These are phyloP conservation scores for Didymella sp. DNA, from an alignment of 2,329 filamentous ascomycete species.

Conservation along the genomic window DNA sequence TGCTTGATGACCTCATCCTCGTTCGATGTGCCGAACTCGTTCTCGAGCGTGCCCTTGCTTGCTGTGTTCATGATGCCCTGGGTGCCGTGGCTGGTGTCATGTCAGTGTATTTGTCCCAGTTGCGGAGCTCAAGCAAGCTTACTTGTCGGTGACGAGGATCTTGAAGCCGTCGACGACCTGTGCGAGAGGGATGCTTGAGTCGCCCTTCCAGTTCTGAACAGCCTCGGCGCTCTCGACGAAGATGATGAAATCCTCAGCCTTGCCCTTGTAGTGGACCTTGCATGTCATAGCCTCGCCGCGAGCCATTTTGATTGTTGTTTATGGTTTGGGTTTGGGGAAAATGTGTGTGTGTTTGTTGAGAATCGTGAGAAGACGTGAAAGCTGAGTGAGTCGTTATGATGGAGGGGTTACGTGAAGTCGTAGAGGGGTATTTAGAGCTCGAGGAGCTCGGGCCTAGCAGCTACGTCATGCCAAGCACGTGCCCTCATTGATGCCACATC, in stretches of 20 bases:
- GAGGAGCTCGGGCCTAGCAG: constrained; percentile 27
- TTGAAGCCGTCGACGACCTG: constrained; percentile 89
- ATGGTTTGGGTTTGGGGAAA: neutral
- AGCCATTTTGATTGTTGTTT: constrained; percentile 38
- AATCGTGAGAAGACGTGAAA: constrained; percentile 10
- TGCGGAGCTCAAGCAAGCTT: constrained; percentile 51
- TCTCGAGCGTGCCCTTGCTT: constrained; percentile 76
- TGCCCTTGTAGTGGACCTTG: constrained; percentile 88
- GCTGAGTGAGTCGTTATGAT: constrained; percentile 17
- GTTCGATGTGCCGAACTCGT: constrained; percentile 82
- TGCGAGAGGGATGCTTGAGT: constrained; percentile 78
- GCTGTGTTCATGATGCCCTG: constrained; percentile 81
- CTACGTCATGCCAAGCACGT: constrained; percentile 47
- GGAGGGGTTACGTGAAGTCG: constrained; percentile 35
- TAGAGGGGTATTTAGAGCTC: constrained; percentile 46
- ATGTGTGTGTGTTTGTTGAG: neutral
- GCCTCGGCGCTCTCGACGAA: constrained; percentile 67
- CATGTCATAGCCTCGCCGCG: constrained; percentile 63
- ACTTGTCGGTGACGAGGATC: constrained; percentile 91
- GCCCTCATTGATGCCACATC: constrained; percentile 7
- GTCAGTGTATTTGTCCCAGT: neutral
- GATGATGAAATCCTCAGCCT: constrained; percentile 71
- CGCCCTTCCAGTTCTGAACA: constrained; percentile 81
- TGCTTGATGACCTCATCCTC: constrained; percentile 82
- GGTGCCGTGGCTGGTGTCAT: constrained; percentile 72